phyloP scores from a whole-genome alignment of 768 basidiomycete genomes.

The Mycena haematopus region DNA sequence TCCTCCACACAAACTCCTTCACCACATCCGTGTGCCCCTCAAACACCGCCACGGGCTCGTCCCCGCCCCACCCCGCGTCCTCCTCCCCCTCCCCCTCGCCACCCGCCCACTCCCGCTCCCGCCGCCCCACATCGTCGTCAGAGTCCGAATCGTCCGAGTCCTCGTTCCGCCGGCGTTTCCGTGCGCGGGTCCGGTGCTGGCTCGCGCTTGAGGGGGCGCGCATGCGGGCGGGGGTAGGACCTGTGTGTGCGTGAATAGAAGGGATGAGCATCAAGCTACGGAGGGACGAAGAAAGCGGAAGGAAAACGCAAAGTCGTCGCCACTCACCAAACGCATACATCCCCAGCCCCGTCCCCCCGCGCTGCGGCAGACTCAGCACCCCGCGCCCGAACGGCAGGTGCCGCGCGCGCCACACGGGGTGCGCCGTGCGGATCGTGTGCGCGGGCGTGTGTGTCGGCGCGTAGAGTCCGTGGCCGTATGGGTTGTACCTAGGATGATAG shows the following conservation, averaged over 20 bases:
- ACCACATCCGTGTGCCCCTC: slow-evolving; percentile 93
- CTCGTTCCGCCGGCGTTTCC: slow-evolving; percentile 5
- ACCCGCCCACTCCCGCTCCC: background rate
- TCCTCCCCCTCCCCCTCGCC: slow-evolving; percentile 20
- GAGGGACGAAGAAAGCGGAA: background rate
- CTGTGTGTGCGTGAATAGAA: background rate
- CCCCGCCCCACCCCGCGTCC: slow-evolving; percentile 31
- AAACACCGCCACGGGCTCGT: slow-evolving; percentile 71
- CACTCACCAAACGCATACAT: slow-evolving; percentile 67
- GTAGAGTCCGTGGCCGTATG: background rate
- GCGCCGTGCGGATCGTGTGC: slow-evolving; percentile 69
- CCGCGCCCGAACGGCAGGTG: slow-evolving; percentile 93
- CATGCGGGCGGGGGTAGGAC: background rate
- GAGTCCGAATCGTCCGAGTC: slow-evolving; percentile 5
- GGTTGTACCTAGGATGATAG: background rate
- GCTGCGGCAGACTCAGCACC: slow-evolving; percentile 85
- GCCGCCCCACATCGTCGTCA: background rate
- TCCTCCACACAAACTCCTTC: slow-evolving; percentile 98
- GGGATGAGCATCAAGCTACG: background rate
- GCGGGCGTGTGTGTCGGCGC: slow-evolving; percentile 44
- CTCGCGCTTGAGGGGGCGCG: slow-evolving; percentile 2
- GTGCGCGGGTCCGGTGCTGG: background rate
- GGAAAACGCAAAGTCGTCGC: background rate
- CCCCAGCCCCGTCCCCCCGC: slow-evolving; percentile 83
- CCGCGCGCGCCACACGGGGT: slow-evolving; percentile 95